Percentiles rank a stretch among this genome's conserved stretches.
Evolutionary conservation across 1,284 basidiomycete species (phyloP).

Genomic region (Laetiporus sulphureus): DNA sequence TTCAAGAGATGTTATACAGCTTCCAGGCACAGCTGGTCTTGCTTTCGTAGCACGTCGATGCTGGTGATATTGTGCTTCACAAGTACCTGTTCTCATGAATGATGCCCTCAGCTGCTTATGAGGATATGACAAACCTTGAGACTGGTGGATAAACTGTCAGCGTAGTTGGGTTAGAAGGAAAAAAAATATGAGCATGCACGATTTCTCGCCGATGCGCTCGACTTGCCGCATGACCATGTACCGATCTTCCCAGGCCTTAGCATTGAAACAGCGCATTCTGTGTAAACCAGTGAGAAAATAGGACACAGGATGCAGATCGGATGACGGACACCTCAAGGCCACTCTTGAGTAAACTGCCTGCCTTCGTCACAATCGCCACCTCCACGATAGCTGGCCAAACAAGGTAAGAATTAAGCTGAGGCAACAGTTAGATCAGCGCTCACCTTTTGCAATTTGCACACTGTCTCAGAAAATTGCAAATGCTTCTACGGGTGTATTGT

Average conservation of each 20-base stretch:
- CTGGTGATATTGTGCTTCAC: conserved; percentile 65
- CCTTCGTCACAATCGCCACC: conserved; percentile 54
- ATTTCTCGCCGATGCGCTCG: conserved; percentile 80
- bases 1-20: conserved; percentile 34
- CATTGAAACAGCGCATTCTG: conserved; percentile 65
- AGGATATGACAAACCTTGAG: conserved; percentile 39
- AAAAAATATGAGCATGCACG: conserved; percentile 39
- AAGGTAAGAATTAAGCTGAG: too few species aligned
- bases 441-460: conserved; percentile 60
- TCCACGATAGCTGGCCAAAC: conserved; percentile 73
- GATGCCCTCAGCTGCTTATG: not conserved
- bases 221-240: conserved; percentile 75
- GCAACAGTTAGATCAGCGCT: too few species aligned
- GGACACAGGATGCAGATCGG: not conserved
- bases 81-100: conserved; percentile 43
- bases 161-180: not conserved
- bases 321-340: conserved; percentile 61
- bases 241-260: conserved; percentile 82
- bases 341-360: conserved; percentile 59
- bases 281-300: not conserved
- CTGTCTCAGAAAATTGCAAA: conserved; percentile 62
- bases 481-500: conserved; percentile 66
- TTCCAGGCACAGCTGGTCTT: conserved; percentile 57
- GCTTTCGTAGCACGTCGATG: conserved; percentile 47
- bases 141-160: conserved; percentile 23